These are phyloP conservation scores for Alternaria alternata DNA, from an alignment of 2,329 filamentous ascomycete species.

Conservation along the genomic window DNA sequence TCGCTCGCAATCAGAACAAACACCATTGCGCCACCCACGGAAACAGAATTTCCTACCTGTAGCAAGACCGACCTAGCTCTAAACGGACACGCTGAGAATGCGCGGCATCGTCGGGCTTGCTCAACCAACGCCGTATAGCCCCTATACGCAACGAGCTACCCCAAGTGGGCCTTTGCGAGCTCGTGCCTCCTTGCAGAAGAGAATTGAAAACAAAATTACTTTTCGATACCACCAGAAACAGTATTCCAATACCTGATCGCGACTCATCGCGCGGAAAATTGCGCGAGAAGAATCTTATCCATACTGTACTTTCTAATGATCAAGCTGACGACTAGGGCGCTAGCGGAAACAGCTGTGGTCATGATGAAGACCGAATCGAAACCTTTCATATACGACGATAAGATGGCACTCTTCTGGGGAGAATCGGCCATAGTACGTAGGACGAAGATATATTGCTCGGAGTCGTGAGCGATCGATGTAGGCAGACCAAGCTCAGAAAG, in stretches of 20 bases:
- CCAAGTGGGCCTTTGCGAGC: neutral
- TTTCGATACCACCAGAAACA: neutral
- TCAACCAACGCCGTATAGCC: neutral
- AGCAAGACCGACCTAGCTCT: neutral
- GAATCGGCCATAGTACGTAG: conserved; percentile 30
- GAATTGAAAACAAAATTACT: neutral
- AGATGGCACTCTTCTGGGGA: conserved; percentile 22
- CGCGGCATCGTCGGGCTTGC: neutral
- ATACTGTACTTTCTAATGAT: conserved; percentile 43
- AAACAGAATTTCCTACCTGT: too few relatives aligned
- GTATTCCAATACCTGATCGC: neutral
- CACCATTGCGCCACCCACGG: neutral
- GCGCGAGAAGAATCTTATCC: conserved; percentile 37
- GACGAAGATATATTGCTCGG: conserved; percentile 36
- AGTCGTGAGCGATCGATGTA: conserved; percentile 37
- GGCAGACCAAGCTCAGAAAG: conserved; percentile 32
- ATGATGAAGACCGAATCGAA: conserved; percentile 38
- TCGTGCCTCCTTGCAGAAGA: neutral
- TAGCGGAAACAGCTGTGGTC: conserved; percentile 34
- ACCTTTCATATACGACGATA: conserved; percentile 37
- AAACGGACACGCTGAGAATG: neutral
- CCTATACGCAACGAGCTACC: neutral
- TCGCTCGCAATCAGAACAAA: neutral
- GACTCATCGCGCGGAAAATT: conserved; percentile 29
- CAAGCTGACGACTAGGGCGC: conserved; percentile 33